Base-by-base conservation (phyloP, 2,329 filamentous ascomycete genomes). In the Cladorrhinum sp. region DNA sequence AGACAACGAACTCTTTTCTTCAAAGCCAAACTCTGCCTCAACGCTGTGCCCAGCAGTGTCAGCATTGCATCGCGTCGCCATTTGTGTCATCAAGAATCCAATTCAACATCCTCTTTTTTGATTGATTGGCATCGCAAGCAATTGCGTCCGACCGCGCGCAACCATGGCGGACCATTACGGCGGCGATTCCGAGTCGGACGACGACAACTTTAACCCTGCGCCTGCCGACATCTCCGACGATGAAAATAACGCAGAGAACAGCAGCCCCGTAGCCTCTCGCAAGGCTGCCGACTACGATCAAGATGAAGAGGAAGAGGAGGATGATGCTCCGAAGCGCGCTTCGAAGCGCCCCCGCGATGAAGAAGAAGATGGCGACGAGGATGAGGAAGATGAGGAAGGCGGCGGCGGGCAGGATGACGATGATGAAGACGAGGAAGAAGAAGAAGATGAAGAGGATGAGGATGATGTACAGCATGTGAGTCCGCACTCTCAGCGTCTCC, bases 201-300 rank as follows among this genome's bases (percentile, higher is more conserved):
- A 96, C 68, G 88, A 90, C 62, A 89, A 93, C 73, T 96, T 97
- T 82, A 96, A 96, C 74, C 93, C 92, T 55, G 85, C 83, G 53
- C 88, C 89, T 20, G 88, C 85, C 62, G 85, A 91, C 61, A 71
- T 85, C 32, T 95, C 90, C 2, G 91, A 93, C 66, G 87, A 86
- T 54, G 90, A 92, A 62, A 82, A 79, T 2, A 80, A 80, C 1
- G 81, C 84, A 9, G 45, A 57, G 25, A 6, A 41, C 25, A 41
- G 24, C 18, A 50, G 12, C 12, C 45, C 56, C 2, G 62, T 59
- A 23, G 29, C 25, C 22, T 23, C 51, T 10, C 32, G 54, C 3
- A 63, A 61, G 29, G 73, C 74, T 55, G 76, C 75, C 1, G 75
- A 77, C n/a, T 76, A 80, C 13, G 75, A 74, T 58, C 75, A 76